Conservation (phyloP, 768 basidiomycete genomes). For the Suillus alpinus region DNA sequence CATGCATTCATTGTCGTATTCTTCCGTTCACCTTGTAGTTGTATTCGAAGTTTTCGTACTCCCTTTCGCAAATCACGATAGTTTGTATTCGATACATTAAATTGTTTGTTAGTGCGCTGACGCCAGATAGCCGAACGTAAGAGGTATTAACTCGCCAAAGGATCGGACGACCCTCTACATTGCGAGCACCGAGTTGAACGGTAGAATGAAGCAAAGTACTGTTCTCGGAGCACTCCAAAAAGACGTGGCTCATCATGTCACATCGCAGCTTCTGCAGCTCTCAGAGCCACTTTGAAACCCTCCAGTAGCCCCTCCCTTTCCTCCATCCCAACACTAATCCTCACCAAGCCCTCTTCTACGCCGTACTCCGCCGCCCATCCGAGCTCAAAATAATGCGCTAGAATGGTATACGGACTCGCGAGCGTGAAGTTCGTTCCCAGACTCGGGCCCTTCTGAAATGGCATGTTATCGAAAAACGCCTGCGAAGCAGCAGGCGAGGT, state of each 20-base stretch:
- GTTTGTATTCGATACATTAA: background rate
- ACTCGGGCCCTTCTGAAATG: slow-evolving; percentile 86
- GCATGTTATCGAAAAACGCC: slow-evolving; percentile 83
- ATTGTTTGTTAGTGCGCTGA: background rate
- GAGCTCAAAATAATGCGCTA: slow-evolving; percentile 87
- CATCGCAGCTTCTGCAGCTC: slow-evolving; percentile 58
- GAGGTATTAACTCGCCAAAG: background rate
- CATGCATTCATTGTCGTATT: background rate
- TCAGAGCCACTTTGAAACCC: slow-evolving; percentile 63
- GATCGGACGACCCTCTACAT: background rate
- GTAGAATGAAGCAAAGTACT: background rate
- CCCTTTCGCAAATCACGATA: background rate
- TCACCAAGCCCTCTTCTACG: slow-evolving; percentile 79
- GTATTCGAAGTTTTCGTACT: background rate
- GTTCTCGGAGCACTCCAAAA: slow-evolving; percentile 1
- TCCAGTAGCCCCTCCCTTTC: slow-evolving; percentile 52
- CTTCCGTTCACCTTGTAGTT: background rate
- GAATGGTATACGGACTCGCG: slow-evolving; percentile 88
- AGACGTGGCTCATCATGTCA: slow-evolving; percentile 8
- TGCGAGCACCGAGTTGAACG: slow-evolving; percentile 7
- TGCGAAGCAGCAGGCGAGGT: slow-evolving; percentile 60
- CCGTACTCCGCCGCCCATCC: slow-evolving; percentile 90
- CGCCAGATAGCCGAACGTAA: background rate
- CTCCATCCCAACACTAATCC: slow-evolving; percentile 93
- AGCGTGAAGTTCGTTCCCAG: slow-evolving; percentile 96